phyloP scores from a whole-genome alignment of 495 filamentous ascomycete genomes.

The Trichocladium uniseriatum region DNA sequence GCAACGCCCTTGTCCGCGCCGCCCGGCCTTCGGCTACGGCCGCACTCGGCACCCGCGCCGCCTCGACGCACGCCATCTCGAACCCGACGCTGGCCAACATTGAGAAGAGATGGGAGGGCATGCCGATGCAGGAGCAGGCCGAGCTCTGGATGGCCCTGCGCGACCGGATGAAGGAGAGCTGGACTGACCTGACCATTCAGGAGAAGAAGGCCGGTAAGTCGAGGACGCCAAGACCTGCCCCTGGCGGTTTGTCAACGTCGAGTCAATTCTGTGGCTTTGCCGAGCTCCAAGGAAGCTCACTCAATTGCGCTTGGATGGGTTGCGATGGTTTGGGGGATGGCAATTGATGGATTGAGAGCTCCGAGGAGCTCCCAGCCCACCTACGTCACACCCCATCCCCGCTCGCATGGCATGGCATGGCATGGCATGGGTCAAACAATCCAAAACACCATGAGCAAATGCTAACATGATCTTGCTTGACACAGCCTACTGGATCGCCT shows the following conservation, averaged over 20 bases:
- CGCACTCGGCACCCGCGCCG: conserved; percentile 50
- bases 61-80: conserved; percentile 79
- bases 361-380: background rate
- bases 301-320: background rate
- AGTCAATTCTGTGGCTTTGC: background rate
- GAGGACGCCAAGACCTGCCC: conserved; percentile 1
- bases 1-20: conserved; percentile 34
- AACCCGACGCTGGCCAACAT: conserved; percentile 96
- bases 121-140: conserved; percentile 97
- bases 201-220: conserved; percentile 98
- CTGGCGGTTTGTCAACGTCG: background rate
- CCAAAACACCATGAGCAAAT: conserved; percentile 3
- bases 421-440: too few species aligned
- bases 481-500: conserved; percentile 96
- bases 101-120: conserved; percentile 96
- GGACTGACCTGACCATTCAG: conserved; percentile 84
- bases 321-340: conserved; percentile 1
- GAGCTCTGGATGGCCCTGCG: conserved; percentile 96
- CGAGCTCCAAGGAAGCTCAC: conserved; percentile 6
- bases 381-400: conserved; percentile 9
- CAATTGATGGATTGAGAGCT: conserved; percentile 19
- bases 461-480: conserved; percentile 7
- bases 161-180: conserved; percentile 96
- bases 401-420: conserved; percentile 6
- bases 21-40: conserved; percentile 28